A percentile compares a stretch with the other conserved stretches of the same genome.
Evolutionary conservation across 139 green algal species (phyloP).

Genomic region (Chlorella sp.): DNA sequence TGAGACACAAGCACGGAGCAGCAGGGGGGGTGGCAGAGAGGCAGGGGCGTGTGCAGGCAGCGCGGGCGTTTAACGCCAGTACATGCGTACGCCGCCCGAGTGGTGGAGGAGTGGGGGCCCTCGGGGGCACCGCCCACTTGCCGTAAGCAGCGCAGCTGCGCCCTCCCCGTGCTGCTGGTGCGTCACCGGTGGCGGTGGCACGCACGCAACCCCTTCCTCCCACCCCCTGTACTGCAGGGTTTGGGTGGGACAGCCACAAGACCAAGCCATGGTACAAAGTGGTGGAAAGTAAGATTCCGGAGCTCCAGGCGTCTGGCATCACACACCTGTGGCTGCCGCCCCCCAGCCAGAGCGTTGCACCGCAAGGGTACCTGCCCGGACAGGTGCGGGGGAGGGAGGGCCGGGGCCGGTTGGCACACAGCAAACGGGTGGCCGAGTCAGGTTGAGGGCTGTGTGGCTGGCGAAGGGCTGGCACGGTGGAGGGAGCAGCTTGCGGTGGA

Average conservation of each 20-base stretch:
- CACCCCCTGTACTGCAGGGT: slow-evolving; percentile 50
- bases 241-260: slow-evolving; percentile 74
- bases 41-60: neutral
- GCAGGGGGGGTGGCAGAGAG: too few relatives aligned
- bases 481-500: too few relatives aligned
- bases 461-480: too few relatives aligned
- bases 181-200: neutral
- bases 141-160: neutral
- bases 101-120: neutral
- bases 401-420: too few relatives aligned
- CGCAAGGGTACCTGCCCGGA: slow-evolving; percentile 87
- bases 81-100: too few relatives aligned
- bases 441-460: too few relatives aligned
- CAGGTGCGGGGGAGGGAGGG: slow-evolving; percentile 54
- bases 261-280: slow-evolving; percentile 56
- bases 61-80: too few relatives aligned
- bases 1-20: too few relatives aligned
- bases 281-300: slow-evolving; percentile 54
- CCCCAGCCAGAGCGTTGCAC: slow-evolving; percentile 86
- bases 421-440: too few relatives aligned
- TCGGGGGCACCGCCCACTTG: neutral
- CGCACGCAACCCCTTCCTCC: too few relatives aligned
- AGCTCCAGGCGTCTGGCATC: slow-evolving; percentile 76
- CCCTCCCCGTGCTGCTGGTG: neutral
- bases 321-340: slow-evolving; percentile 95